These are phyloP conservation scores for Lentinus brumalis DNA, from an alignment of 768 basidiomycete species.

Conservation along the genomic window DNA sequence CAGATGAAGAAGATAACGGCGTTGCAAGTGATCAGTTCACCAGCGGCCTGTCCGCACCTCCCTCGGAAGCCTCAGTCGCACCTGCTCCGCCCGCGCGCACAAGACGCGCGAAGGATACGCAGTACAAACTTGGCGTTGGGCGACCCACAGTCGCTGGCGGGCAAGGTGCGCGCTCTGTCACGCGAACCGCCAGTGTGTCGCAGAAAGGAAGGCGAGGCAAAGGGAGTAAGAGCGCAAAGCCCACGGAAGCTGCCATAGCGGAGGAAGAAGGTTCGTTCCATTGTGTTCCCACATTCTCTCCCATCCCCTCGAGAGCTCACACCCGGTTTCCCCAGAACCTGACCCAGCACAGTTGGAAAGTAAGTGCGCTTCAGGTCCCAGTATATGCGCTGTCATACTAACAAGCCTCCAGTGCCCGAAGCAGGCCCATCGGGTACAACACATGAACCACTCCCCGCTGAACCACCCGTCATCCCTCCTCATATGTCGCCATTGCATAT, in stretches of 20 bases:
- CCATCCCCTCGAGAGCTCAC: background rate
- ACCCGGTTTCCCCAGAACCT: constrained; percentile 5
- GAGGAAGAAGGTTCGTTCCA: constrained; percentile 39
- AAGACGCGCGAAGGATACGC: constrained; percentile 73
- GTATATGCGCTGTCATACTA: background rate
- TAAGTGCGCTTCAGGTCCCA: background rate
- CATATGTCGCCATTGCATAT: background rate
- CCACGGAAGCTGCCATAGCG: constrained; percentile 56
- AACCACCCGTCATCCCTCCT: background rate
- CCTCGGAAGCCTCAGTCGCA: constrained; percentile 17
- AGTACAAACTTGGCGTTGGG: constrained; percentile 71
- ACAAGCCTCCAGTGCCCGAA: constrained; percentile 15
- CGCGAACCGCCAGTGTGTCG: constrained; percentile 56
- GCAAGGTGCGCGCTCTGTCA: constrained; percentile 62
- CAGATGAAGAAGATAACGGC: constrained; percentile 48
- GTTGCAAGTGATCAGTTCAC: constrained; percentile 18
- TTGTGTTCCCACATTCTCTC: background rate
- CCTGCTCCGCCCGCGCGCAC: constrained; percentile 43
- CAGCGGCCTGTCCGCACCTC: constrained; percentile 5
- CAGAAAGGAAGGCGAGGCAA: constrained; percentile 49
- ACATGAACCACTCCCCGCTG: constrained; percentile 15
- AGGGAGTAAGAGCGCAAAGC: constrained; percentile 50
- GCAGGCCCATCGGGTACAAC: constrained; percentile 30
- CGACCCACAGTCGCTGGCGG: constrained; percentile 69
- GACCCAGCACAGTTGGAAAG: background rate